These are phyloP conservation scores for Podila horticola DNA, from an alignment of 192 early-diverging fungal genomes.

Conservation along the genomic window DNA sequence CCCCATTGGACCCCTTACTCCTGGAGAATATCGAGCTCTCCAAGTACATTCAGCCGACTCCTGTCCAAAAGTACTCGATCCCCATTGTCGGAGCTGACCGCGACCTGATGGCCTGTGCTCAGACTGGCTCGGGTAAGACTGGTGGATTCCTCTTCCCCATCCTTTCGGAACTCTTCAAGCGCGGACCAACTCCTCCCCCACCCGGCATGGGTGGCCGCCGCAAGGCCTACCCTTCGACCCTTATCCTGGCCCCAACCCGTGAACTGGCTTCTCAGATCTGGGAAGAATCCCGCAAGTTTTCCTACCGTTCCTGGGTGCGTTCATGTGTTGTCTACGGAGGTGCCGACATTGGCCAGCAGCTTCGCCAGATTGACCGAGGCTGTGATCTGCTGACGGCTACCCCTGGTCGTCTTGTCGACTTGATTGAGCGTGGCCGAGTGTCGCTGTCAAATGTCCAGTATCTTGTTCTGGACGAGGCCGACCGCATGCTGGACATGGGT, in stretches of 20 bases:
- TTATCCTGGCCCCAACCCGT: constrained; percentile 94
- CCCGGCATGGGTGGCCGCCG: constrained; percentile 71
- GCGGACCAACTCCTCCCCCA: constrained; percentile 67
- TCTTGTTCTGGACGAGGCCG: constrained; percentile 95
- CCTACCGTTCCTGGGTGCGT: constrained; percentile 90
- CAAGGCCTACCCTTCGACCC: constrained; percentile 75
- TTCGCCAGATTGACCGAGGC: constrained; percentile 89
- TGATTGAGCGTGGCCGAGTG: constrained; percentile 83
- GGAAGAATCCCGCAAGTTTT: constrained; percentile 87
- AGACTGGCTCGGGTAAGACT: constrained; percentile 96
- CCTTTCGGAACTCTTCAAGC: constrained; percentile 88
- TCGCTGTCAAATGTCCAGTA: constrained; percentile 83
- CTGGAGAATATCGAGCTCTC: constrained; percentile 90
- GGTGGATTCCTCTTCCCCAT: constrained; percentile 98
- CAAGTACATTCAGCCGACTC: constrained; percentile 89
- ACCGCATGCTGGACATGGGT: constrained; percentile 96
- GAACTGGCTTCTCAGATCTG: constrained; percentile 96
- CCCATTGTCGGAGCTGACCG: constrained; percentile 84
- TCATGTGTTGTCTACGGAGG: constrained; percentile 96
- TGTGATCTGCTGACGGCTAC: constrained; percentile 95
- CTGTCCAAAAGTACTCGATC: constrained; percentile 94
- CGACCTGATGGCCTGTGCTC: constrained; percentile 98
- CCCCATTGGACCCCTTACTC: constrained; percentile 83
- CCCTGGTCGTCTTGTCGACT: constrained; percentile 93
- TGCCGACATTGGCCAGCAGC: constrained; percentile 87